phyloP scores from a whole-genome alignment of 2,329 filamentous ascomycete genomes.

The Colletotrichum sp. region DNA sequence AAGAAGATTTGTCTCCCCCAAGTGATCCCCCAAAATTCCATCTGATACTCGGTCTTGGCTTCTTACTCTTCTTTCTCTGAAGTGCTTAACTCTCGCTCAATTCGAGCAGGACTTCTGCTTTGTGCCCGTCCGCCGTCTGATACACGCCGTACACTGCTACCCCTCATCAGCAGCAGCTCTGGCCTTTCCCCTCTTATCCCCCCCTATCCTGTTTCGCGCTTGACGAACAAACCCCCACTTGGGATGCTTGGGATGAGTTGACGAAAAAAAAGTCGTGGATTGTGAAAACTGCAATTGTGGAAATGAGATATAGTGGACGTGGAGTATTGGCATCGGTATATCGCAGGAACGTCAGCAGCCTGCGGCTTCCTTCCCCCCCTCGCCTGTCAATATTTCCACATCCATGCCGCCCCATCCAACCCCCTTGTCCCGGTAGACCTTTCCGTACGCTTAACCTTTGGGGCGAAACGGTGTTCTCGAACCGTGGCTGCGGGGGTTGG shows the following conservation, averaged over 20 bases:
- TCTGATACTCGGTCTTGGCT: not conserved
- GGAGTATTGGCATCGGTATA: not conserved
- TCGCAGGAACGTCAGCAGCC: not conserved
- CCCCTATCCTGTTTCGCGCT: slow-evolving; percentile 1
- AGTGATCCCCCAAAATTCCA: not conserved
- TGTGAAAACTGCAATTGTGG: not conserved
- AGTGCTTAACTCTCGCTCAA: not conserved
- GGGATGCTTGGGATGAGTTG: not conserved
- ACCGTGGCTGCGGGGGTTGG: slow-evolving; percentile 3
- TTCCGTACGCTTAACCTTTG: slow-evolving; percentile 12
- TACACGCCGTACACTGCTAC: not conserved
- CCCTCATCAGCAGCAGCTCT: not conserved
- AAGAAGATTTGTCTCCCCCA: not conserved
- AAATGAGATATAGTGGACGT: not conserved
- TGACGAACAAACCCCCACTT: slow-evolving; percentile 4
- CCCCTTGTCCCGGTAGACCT: slow-evolving; percentile 9
- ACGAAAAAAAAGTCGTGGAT: not conserved
- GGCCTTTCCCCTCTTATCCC: not conserved
- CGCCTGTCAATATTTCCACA: not conserved
- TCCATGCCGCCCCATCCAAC: slow-evolving; percentile 3
- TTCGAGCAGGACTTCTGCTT: not conserved
- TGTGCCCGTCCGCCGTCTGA: not conserved
- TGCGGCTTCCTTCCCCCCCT: not conserved
- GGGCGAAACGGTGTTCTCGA: slow-evolving; percentile 11
- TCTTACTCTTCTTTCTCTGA: not conserved